Conservation (phyloP, 2,329 filamentous ascomycete genomes). For the Rutstroemia sp. region DNA sequence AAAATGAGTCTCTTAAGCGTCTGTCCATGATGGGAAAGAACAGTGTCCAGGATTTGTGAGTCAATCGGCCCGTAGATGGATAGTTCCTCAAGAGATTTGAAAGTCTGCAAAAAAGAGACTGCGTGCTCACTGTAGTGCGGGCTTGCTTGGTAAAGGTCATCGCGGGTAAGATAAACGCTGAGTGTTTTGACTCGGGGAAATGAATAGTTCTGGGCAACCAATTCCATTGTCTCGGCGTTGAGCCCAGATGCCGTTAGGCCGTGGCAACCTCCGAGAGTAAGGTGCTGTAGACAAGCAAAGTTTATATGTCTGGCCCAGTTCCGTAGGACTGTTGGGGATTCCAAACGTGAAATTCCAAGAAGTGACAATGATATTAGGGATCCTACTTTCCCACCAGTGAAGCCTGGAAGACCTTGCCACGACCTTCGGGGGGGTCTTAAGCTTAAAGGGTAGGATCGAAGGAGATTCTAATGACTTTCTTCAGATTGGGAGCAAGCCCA, state of each 20-base stretch:
- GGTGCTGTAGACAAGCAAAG: constrained; percentile 6
- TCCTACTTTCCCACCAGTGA: constrained; percentile 9
- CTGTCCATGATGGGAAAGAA: constrained; percentile 9
- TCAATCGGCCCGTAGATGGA: constrained; percentile 8
- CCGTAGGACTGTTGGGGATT: constrained; percentile 1
- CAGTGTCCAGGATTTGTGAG: constrained; percentile 9
- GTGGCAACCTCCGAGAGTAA: constrained; percentile 7
- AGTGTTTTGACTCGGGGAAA: constrained; percentile 11
- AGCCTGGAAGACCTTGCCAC: constrained; percentile 13
- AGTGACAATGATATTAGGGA: constrained; percentile 10
- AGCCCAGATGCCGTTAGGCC: not conserved
- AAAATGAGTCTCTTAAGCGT: constrained; percentile 9
- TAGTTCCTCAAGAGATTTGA: constrained; percentile 11
- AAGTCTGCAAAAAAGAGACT: constrained; percentile 2
- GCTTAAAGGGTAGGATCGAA: not conserved
- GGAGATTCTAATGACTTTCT: constrained; percentile 11
- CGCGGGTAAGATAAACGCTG: constrained; percentile 5
- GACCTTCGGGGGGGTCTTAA: constrained; percentile 3
- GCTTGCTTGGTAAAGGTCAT: not conserved
- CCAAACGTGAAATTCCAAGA: not conserved
- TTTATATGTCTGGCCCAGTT: constrained; percentile 8
- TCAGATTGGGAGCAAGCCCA: constrained; percentile 11
- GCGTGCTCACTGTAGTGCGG: constrained; percentile 7
- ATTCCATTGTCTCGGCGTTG: constrained; percentile 9
- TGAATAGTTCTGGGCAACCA: constrained; percentile 8